These are phyloP conservation scores for Backusella tarrabulga DNA, from an alignment of 192 early-diverging fungal genomes.

Conservation along the genomic window DNA sequence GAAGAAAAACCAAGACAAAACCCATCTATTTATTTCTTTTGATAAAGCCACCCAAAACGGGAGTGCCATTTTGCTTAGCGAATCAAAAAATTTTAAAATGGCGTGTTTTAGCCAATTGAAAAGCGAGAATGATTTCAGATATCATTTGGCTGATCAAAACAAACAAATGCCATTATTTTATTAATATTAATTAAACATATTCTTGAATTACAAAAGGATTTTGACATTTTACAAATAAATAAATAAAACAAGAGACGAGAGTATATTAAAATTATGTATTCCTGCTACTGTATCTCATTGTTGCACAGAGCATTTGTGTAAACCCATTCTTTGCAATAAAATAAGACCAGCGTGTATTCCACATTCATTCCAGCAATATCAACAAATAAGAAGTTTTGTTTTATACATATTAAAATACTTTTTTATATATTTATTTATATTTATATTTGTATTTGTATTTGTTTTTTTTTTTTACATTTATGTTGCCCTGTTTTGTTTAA, in stretches of 20 bases:
- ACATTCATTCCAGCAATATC: not conserved
- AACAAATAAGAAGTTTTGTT: not conserved
- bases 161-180: not conserved
- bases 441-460: too few species aligned
- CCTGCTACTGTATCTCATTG: too few species aligned
- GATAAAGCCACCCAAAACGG: not conserved
- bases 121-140: not conserved
- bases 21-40: not conserved
- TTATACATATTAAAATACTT: not conserved
- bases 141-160: not conserved
- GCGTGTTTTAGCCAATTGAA: not conserved
- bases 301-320: too few species aligned
- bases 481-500: too few species aligned
- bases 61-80: not conserved
- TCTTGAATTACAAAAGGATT: too few species aligned
- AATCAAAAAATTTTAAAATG: not conserved
- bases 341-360: too few species aligned
- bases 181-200: not conserved
- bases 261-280: too few species aligned
- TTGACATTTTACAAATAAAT: too few species aligned
- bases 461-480: too few species aligned
- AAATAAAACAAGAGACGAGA: too few species aligned
- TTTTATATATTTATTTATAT: too few species aligned
- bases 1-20: not conserved
- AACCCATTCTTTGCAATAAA: too few species aligned